phyloP scores from a whole-genome alignment of 2,329 filamentous ascomycete species.

The Aspergillus phoenicis region DNA sequence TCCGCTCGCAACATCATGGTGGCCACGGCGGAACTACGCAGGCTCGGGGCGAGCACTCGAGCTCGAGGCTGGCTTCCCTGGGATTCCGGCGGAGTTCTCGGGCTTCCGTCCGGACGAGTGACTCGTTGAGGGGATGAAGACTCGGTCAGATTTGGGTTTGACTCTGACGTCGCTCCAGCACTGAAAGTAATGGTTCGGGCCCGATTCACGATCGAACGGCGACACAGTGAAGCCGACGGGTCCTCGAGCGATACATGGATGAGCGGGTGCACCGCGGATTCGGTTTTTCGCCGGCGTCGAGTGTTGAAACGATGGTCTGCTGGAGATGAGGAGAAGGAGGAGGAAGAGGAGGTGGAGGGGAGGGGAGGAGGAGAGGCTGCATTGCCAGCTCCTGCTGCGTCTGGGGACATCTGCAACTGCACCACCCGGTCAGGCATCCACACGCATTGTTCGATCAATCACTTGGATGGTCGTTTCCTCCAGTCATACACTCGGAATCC shows the following conservation, averaged over 20 bases:
- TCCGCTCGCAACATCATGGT: conserved; percentile 21
- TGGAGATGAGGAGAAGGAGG: conserved; percentile 8
- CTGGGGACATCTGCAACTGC: conserved; percentile 22
- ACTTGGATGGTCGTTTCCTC: conserved; percentile 4
- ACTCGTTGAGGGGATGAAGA: neutral
- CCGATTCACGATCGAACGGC: conserved; percentile 18
- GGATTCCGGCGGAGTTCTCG: conserved; percentile 7
- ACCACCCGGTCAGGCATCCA: conserved; percentile 24
- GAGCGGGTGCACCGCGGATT: conserved; percentile 21
- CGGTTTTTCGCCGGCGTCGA: conserved; percentile 25
- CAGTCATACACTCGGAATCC: neutral
- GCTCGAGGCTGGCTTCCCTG: neutral
- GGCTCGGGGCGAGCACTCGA: neutral
- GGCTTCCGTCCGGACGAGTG: conserved; percentile 4
- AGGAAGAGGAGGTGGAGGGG: neutral
- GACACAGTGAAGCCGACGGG: conserved; percentile 8
- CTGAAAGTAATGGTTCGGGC: conserved; percentile 3
- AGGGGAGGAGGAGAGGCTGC: conserved; percentile 3
- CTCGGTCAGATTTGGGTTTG: conserved; percentile 3
- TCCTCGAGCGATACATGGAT: conserved; percentile 19
- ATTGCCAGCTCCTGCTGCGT: conserved; percentile 22
- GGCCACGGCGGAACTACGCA: conserved; percentile 7
- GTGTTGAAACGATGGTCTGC: conserved; percentile 10
- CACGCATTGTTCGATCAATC: conserved; percentile 19
- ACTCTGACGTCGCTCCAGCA: conserved; percentile 1